Evolutionary conservation across 768 basidiomycete genomes (phyloP).

Genomic region (Asterophora parasitica): DNA sequence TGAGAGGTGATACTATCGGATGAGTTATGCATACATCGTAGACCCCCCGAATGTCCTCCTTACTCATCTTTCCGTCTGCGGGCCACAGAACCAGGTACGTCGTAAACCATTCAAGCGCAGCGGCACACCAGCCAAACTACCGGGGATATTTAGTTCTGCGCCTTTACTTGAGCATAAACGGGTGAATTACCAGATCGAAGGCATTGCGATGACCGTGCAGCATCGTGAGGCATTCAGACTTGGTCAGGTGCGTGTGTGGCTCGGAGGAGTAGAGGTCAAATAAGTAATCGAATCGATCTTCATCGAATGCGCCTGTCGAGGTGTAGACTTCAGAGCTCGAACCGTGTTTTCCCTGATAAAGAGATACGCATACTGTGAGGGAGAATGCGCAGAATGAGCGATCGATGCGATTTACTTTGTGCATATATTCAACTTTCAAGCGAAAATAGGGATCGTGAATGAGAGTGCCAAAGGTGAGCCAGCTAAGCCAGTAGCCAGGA

Average conservation of each 20-base stretch:
- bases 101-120: slow-evolving; percentile 36
- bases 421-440: slow-evolving; percentile 34
- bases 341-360: slow-evolving; percentile 35
- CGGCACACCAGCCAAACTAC: slow-evolving; percentile 40
- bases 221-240: slow-evolving; percentile 36
- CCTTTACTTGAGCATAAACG: background rate
- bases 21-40: slow-evolving; percentile 30
- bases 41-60: slow-evolving; percentile 35
- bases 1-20: background rate
- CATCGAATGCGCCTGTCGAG: slow-evolving; percentile 35
- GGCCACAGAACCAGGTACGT: slow-evolving; percentile 37
- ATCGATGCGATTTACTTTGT: slow-evolving; percentile 28
- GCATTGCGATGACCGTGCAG: slow-evolving; percentile 35
- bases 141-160: background rate
- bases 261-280: slow-evolving; percentile 37
- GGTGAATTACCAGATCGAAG: slow-evolving; percentile 32
- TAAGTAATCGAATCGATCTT: slow-evolving; percentile 31
- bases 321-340: slow-evolving; percentile 37
- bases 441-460: slow-evolving; percentile 42
- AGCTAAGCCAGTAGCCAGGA: slow-evolving; percentile 19
- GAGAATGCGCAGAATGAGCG: no score
- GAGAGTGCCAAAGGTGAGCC: slow-evolving; percentile 29
- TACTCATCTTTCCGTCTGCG: slow-evolving; percentile 29
- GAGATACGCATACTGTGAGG: slow-evolving; percentile 1
- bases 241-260: slow-evolving; percentile 36